Evolutionary conservation across 768 basidiomycete species (phyloP), one percentile per base, ranked within the genome.

Genomic region (Tulasnella sp.): DNA sequence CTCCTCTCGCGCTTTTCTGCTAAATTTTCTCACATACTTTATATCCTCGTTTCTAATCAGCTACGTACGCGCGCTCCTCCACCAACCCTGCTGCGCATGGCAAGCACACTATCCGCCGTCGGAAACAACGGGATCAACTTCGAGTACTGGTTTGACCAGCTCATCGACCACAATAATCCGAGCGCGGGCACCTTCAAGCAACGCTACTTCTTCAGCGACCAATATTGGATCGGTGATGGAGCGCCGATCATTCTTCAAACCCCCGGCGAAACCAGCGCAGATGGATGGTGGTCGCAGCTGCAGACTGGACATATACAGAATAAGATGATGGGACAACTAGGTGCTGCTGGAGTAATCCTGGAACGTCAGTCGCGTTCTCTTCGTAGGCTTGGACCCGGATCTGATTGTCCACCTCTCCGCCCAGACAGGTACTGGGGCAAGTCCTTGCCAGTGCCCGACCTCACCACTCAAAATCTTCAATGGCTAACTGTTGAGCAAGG

Each of bases 81-180:
- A 46, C 64, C 28, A 16, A 69, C 31, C 64, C 24, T 12, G 2
- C 64, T 0, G 8, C 31, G 37, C 64, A 69, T 69, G 64, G 3
- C 64, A 0, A 34, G 34, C 64, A 69, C 31, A 14, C 31, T 69
- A 4, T 69, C 64, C 64, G 34, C 34, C 31, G 64, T 69, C 64
- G 64, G 64, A 37, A 20, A 28, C 64, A 69, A 69, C 31, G 64
- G 64, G 11, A 31, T 69, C 74, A 37, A 75, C 74, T 42, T 41
- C 40, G 76, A 77, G 76, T 81, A 81, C 76, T 77, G 64, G 50
- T 81, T 81, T 58, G 76, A 81, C 69, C 80, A 81, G 54, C 60
- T 76, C 22, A 76, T 81, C 74, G 80, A 81, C 54, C 80, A 81
- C 54, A 44, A 28, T 42, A 81, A 81, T 40, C 80, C 80, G 14